Evolutionary conservation across 306 rosid species (phyloP), one percentile per base, ranked within the genome.

Genomic region (Castanea sativa): DNA sequence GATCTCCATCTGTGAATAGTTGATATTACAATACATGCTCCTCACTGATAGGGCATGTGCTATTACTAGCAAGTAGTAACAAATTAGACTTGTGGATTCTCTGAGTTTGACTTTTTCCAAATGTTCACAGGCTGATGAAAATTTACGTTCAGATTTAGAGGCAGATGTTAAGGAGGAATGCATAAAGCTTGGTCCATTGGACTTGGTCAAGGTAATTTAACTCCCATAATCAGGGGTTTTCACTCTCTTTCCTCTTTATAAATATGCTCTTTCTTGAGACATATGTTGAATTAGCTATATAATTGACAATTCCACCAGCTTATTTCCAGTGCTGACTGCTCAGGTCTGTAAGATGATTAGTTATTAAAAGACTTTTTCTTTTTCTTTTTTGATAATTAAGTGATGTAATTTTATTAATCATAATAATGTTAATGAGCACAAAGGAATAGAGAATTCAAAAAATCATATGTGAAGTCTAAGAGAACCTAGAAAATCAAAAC

Each of bases 121-220:
- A 75, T 82, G 56, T 71, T 58, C 80, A 57, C 88, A 95, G 98
- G 94, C 90, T 23, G 96, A 95, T 82, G 99, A 93, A 84, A 89
- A 85, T 80, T 75, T 95, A 69, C 80, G 80, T 69, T 73, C 74
- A 73, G 99, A 95, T 85, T 90, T 95, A 27, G 94, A 91, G 85
- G 90, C 86, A 70, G 99, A 95, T 73, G 94, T 95, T 84, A 79
- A 88, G 85, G 99, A 90, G 87, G 99, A 95, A 87, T 87, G 97
- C 76, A 25, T 45, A 60, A 95, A 89, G 86, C 86, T 95, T 86
- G 99, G 99, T 70, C 96, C 93, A 11, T 78, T 93, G 79, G 98
- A 95, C 61, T 85, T 79, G 0, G 93, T 95, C 81, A 95, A 91
- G 96, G 99, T 95, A 86, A 57, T 67, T 43, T 32, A 71, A 25